phyloP scores from a whole-genome alignment of 352 stramenopile genomes.

The Globisporangium abappressorium region DNA sequence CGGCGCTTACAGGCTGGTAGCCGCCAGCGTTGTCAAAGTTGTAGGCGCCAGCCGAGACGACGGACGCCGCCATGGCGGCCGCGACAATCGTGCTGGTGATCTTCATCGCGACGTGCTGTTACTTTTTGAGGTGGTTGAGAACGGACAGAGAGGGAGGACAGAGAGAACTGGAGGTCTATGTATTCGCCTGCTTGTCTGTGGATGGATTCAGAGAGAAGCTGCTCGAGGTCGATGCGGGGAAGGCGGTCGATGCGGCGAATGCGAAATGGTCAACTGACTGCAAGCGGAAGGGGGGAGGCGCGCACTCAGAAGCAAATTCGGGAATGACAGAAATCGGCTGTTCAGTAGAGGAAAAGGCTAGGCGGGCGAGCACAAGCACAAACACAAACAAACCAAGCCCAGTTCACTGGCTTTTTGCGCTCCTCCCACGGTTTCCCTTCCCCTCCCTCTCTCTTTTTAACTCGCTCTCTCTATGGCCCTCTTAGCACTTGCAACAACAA shows the following conservation, averaged over 20 bases:
- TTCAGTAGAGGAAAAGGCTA: conserved; percentile 5
- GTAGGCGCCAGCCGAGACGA: conserved; percentile 12
- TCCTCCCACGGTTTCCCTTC: neutral
- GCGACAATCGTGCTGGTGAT: conserved; percentile 13
- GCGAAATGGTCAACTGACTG: conserved; percentile 12
- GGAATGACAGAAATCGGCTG: conserved; percentile 5
- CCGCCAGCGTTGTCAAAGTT: conserved; percentile 7
- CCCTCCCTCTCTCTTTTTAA: neutral
- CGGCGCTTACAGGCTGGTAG: conserved; percentile 5
- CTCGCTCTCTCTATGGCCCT: neutral
- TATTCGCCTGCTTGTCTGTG: conserved; percentile 11
- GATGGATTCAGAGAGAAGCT: conserved; percentile 5
- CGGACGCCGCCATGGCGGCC: conserved; percentile 13
- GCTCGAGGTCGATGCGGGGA: conserved; percentile 11
- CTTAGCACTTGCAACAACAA: neutral
- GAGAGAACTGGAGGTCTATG: conserved; percentile 6
- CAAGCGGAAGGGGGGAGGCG: neutral
- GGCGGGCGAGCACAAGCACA: neutral
- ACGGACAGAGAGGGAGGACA: conserved; percentile 6
- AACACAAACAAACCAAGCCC: neutral
- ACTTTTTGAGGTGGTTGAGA: neutral
- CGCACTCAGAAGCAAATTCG: conserved; percentile 14
- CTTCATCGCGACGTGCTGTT: conserved; percentile 6
- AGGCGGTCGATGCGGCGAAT: conserved; percentile 13
- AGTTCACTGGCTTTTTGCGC: conserved; percentile 4